A percentile compares a stretch with the other conserved stretches of the same genome.
These are phyloP conservation scores for Rhizophagus clarus DNA, from an alignment of 192 early-diverging fungal species.

Conservation along the genomic window DNA sequence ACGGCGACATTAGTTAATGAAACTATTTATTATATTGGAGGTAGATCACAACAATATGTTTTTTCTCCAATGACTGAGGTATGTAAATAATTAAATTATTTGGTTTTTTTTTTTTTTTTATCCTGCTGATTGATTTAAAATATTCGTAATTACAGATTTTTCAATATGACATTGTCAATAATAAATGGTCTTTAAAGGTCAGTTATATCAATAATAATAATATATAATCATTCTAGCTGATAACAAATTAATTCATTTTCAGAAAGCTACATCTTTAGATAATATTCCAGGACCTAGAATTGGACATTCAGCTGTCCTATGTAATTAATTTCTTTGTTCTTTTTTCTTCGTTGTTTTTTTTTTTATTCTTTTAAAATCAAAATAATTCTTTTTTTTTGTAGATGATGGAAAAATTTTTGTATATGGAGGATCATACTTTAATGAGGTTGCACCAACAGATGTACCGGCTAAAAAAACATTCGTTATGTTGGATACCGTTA, in stretches of 20 bases:
- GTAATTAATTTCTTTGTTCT: background rate
- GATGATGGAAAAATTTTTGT: background rate
- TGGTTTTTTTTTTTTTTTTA: no score
- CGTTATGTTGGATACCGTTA: background rate
- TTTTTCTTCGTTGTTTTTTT: background rate
- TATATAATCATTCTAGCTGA: no score
- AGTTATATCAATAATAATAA: background rate
- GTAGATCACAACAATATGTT: background rate
- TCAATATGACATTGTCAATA: background rate
- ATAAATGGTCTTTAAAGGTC: background rate
- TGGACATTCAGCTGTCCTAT: background rate
- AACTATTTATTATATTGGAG: background rate
- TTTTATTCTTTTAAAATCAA: background rate
- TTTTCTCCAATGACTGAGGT: background rate
- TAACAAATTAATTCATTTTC: no score
- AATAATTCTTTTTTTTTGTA: background rate
- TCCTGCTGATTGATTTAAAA: no score
- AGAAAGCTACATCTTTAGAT: background rate
- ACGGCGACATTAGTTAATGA: background rate
- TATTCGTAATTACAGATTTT: no score
- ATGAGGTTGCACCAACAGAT: background rate
- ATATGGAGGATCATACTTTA: background rate
- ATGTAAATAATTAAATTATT: no score
- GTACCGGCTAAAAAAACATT: background rate
- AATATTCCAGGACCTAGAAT: background rate